Base-by-base conservation (phyloP, 2,329 filamentous ascomycete genomes). In the Phialemonium atrogriseum region DNA sequence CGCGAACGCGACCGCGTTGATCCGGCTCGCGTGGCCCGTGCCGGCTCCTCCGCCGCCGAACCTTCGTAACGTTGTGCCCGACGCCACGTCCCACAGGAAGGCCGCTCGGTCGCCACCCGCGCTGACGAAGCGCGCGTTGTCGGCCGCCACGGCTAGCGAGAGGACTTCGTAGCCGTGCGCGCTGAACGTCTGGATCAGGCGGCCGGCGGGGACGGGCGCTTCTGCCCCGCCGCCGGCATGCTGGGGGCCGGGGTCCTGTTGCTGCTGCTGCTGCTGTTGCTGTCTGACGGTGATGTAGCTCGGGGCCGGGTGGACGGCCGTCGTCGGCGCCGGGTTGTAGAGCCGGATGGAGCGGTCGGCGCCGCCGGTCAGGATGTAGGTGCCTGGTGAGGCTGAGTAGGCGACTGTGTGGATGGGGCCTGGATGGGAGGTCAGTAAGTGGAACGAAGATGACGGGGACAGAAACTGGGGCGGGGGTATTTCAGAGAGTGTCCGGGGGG, bases 101-200 rank as follows among this genome's bases (percentile, higher is more conserved):
- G 94, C 86, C 39, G 74, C 70, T 46, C 89, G 84, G 62, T 98
- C 91, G 37, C 91, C 91, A 44, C 91, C 91, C 2, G 77, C 74
- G n/a, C 80, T 88, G 8, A 79, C 80, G 55, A 98, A 95, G 25
- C 77, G 77, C 43, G 85, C 73, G 58, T 98, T 98, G 60, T 86
- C 80, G 15, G 64, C 51, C 7, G 75, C 64, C 30, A 95, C 81
- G 32, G 73, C 68, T 23, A 98, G 68, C 43, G 84, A 83, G 38
- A 95, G 78, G 7, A 98, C 82, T 46, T 88, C 83, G 63, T 98
- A 94, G 44, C 86, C 88, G 59, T 98, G 91, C 3, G 84, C 85
- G 21, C 78, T 66, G 62, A 94, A 98, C 21, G 77, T 84, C 59
- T 95, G 88, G 50, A 98, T 85, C 4, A 91, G 77, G 2, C 67